A percentile compares a stretch with the other conserved stretches of the same genome.
phyloP scores from a whole-genome alignment of 2,329 filamentous ascomycete species.

The Hyphodiscus sp. region DNA sequence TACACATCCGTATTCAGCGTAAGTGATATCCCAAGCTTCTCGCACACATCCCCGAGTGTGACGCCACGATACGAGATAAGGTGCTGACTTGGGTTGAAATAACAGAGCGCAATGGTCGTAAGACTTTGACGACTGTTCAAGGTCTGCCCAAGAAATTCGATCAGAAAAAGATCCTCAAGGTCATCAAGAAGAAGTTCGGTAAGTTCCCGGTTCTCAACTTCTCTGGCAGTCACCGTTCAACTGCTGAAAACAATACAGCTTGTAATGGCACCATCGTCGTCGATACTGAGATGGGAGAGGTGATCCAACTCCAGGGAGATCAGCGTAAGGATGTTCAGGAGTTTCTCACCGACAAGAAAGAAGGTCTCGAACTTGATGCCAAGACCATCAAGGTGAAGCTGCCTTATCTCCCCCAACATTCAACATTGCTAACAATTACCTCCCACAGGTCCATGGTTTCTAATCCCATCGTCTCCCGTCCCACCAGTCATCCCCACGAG shows the following conservation, averaged over 20 bases:
- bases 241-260: constrained; percentile 44
- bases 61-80: constrained; percentile 18
- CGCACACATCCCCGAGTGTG: constrained; percentile 5
- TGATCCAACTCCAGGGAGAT: constrained; percentile 99
- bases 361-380: constrained; percentile 85
- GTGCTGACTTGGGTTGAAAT: constrained; percentile 35
- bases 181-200: constrained; percentile 99
- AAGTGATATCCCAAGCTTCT: constrained; percentile 37
- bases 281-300: constrained; percentile 95
- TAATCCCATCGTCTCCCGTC: constrained; percentile 40
- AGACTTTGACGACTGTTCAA: constrained; percentile 99
- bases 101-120: constrained; percentile 99
- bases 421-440: constrained; percentile 4
- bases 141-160: constrained; percentile 98
- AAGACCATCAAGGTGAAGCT: constrained; percentile 86
- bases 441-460: constrained; percentile 52
- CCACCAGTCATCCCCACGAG: constrained; percentile 25
- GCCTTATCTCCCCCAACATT: background rate
- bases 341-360: constrained; percentile 93
- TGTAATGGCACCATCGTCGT: constrained; percentile 99
- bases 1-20: constrained; percentile 99
- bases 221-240: background rate
- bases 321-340: constrained; percentile 98
- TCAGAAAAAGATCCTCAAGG: constrained; percentile 99
- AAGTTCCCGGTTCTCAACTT: constrained; percentile 31